Conservation (phyloP, 2,329 filamentous ascomycete species). For the Hypoxylon sp. region DNA sequence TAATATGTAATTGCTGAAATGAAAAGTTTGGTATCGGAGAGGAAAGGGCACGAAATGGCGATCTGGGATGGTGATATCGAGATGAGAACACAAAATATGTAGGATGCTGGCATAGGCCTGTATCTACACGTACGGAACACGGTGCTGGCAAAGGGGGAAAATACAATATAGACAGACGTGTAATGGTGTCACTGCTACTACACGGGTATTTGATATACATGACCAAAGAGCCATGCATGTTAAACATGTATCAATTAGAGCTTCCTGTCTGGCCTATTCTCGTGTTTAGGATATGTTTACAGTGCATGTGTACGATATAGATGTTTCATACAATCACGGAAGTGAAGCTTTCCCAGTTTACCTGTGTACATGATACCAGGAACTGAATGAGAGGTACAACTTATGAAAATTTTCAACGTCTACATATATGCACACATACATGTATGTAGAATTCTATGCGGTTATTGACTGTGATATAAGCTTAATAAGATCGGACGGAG, state of each 20-base stretch:
- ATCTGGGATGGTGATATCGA: constrained; percentile 23
- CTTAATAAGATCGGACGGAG: neutral
- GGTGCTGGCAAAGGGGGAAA: constrained; percentile 6
- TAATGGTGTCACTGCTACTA: neutral
- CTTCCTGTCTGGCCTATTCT: neutral
- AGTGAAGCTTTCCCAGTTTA: neutral
- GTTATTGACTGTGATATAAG: neutral
- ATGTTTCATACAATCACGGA: neutral
- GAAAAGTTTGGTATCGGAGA: constrained; percentile 8
- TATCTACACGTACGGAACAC: neutral
- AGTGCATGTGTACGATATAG: neutral
- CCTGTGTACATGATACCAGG: neutral
- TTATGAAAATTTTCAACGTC: neutral
- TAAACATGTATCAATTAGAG: neutral
- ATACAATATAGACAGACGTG: constrained; percentile 13
- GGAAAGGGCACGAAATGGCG: constrained; percentile 2
- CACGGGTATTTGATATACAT: neutral
- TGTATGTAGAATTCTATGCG: neutral
- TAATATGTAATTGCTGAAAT: constrained; percentile 39
- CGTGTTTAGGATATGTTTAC: neutral
- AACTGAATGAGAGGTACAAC: neutral
- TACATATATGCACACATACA: neutral
- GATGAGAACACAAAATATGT: constrained; percentile 31
- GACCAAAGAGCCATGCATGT: neutral
- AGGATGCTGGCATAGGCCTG: constrained; percentile 7